Conservation (phyloP, 202 grass and related monocot species). For the Saccharum hybrid region DNA sequence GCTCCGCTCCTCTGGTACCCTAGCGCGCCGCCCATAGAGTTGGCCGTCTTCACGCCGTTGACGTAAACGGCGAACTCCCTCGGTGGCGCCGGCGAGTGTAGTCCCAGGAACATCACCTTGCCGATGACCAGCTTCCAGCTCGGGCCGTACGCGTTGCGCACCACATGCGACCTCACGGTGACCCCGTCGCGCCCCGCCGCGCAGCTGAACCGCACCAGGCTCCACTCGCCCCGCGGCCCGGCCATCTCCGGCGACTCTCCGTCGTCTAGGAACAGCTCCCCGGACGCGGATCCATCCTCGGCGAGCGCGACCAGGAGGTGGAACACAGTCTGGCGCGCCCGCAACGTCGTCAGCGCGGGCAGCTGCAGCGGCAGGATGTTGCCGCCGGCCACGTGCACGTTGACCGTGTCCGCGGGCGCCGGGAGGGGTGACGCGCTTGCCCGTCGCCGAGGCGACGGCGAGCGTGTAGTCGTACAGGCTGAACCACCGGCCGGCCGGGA, state of each 20-base stretch:
- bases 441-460: slow-evolving; percentile 2
- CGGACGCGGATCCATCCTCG: slow-evolving; percentile 43
- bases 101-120: slow-evolving; percentile 68
- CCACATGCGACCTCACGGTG: slow-evolving; percentile 55
- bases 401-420: slow-evolving; percentile 61
- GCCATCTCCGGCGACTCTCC: slow-evolving; percentile 74
- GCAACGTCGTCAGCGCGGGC: slow-evolving; percentile 48
- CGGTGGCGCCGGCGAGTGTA: slow-evolving; percentile 15
- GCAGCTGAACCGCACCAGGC: slow-evolving; percentile 54
- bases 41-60: slow-evolving; percentile 40
- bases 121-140: slow-evolving; percentile 48
- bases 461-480: slow-evolving; percentile 58
- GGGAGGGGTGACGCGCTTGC: slow-evolving; percentile 48
- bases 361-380: slow-evolving; percentile 66
- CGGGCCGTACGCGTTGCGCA: slow-evolving; percentile 52
- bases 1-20: slow-evolving; percentile 21
- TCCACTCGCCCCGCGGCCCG: slow-evolving; percentile 41
- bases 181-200: neutral
- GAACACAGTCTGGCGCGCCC: slow-evolving; percentile 49
- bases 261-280: slow-evolving; percentile 75
- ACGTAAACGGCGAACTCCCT: slow-evolving; percentile 34
- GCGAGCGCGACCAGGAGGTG: slow-evolving; percentile 64
- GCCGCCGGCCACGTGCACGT: slow-evolving; percentile 71
- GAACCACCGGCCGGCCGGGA: slow-evolving; percentile 75
- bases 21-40: neutral